Evolutionary conservation across 1,284 basidiomycete species (phyloP).

Genomic region (Cutaneotrichosporon cyanovorans): DNA sequence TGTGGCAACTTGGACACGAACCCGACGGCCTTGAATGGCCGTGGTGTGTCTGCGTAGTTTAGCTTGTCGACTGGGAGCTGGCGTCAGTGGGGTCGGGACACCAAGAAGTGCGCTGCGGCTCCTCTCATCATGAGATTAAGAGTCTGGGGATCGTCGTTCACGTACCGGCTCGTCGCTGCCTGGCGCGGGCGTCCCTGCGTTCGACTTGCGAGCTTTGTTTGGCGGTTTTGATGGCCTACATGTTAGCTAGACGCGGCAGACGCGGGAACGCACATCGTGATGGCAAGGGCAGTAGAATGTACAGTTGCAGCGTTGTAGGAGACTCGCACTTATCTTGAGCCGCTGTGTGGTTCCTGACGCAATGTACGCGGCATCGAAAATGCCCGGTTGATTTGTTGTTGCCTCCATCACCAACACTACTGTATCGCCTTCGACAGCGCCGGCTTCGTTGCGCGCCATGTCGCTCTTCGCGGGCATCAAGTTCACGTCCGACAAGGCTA

Average conservation of each 20-base stretch:
- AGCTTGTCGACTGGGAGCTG: slow-evolving; percentile 29
- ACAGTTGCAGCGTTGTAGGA: neutral
- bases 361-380: neutral
- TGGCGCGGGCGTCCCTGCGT: slow-evolving; percentile 30
- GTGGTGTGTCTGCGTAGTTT: slow-evolving; percentile 35
- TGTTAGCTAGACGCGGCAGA: neutral
- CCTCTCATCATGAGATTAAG: neutral
- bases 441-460: slow-evolving; percentile 17
- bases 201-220: slow-evolving; percentile 30
- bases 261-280: slow-evolving; percentile 3
- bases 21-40: slow-evolving; percentile 38
- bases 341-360: neutral
- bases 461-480: slow-evolving; percentile 43
- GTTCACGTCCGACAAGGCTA: slow-evolving; percentile 24
- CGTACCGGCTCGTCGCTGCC: slow-evolving; percentile 20
- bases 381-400: neutral
- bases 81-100: neutral
- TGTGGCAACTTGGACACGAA: slow-evolving; percentile 32
- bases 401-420: no score
- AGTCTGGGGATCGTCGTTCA: neutral
- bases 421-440: neutral
- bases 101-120: no score
- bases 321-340: no score
- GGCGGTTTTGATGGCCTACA: slow-evolving; percentile 10
- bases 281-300: neutral